These are phyloP conservation scores for Rugonectria rugulosa DNA, from an alignment of 2,329 filamentous ascomycete species.

Conservation along the genomic window DNA sequence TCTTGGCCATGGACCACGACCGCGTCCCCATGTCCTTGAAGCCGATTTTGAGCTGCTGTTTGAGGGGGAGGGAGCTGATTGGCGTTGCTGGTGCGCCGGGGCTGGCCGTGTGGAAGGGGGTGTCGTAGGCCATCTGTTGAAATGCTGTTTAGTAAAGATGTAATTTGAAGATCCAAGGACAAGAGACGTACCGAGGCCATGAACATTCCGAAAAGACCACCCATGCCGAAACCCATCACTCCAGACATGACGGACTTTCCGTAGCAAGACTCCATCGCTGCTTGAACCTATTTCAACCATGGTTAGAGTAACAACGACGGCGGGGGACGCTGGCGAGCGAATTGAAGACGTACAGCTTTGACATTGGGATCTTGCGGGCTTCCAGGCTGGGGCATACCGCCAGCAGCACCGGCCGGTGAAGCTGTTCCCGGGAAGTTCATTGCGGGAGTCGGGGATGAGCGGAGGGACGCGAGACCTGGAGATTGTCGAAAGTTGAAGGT, in stretches of 20 bases:
- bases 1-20: constrained; percentile 85
- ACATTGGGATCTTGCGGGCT: constrained; percentile 59
- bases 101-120: constrained; percentile 70
- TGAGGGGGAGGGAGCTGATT: constrained; percentile 74
- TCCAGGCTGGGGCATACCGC: constrained; percentile 34
- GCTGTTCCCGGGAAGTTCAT: constrained; percentile 52
- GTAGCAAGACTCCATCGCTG: constrained; percentile 89
- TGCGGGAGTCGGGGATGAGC: constrained; percentile 5
- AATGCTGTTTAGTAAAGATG: background rate
- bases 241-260: constrained; percentile 90
- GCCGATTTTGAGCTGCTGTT: constrained; percentile 82
- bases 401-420: constrained; percentile 32
- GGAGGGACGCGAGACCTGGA: background rate
- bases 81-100: constrained; percentile 50
- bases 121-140: constrained; percentile 94
- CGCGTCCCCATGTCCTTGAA: constrained; percentile 95
- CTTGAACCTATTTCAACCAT: constrained; percentile 69
- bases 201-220: constrained; percentile 94
- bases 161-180: background rate
- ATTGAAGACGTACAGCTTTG: constrained; percentile 52
- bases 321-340: background rate
- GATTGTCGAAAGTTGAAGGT: constrained; percentile 24
- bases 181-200: constrained; percentile 85
- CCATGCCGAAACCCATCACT: constrained; percentile 92
- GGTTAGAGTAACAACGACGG: constrained; percentile 15